Evolutionary conservation across 805 yeast species (phyloP).

Genomic region (Crinitomyces ghanaensis): DNA sequence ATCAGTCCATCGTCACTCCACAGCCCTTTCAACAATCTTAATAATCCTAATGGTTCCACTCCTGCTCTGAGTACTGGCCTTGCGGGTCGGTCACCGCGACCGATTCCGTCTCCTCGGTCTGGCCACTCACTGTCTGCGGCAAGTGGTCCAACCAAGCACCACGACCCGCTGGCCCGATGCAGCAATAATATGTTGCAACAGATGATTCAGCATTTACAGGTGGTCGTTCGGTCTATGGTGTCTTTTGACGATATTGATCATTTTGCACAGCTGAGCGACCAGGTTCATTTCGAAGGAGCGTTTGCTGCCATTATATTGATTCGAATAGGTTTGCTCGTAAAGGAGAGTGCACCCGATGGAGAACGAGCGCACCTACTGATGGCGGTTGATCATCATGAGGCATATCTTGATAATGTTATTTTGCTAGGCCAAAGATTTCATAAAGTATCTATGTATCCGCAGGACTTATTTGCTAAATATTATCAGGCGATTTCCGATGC

Average conservation of each 20-base stretch:
- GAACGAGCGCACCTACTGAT: slow-evolving; percentile 4
- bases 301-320: slow-evolving; percentile 16
- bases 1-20: too few species aligned
- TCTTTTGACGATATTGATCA: slow-evolving; percentile 39
- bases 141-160: too few species aligned
- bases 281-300: slow-evolving; percentile 38
- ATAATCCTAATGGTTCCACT: too few species aligned
- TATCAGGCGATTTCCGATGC: too few species aligned
- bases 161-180: slow-evolving; percentile 9
- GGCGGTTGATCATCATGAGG: slow-evolving; percentile 3
- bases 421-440: slow-evolving; percentile 8
- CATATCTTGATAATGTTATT: slow-evolving; percentile 3
- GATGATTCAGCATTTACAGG: slow-evolving; percentile 32
- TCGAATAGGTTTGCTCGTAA: slow-evolving; percentile 9
- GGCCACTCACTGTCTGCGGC: slow-evolving; percentile 1
- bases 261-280: slow-evolving; percentile 63
- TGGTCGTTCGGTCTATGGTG: slow-evolving; percentile 33
- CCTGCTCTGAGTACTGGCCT: too few species aligned
- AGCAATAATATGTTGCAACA: slow-evolving; percentile 21
- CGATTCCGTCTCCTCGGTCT: slow-evolving; percentile 1
- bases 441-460: slow-evolving; percentile 7
- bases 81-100: too few species aligned
- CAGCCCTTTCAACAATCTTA: too few species aligned
- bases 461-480: slow-evolving; percentile 12
- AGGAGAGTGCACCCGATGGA: slow-evolving; percentile 3